Base-by-base conservation (phyloP, 805 yeast genomes). In the Kuraishia capsulata region DNA sequence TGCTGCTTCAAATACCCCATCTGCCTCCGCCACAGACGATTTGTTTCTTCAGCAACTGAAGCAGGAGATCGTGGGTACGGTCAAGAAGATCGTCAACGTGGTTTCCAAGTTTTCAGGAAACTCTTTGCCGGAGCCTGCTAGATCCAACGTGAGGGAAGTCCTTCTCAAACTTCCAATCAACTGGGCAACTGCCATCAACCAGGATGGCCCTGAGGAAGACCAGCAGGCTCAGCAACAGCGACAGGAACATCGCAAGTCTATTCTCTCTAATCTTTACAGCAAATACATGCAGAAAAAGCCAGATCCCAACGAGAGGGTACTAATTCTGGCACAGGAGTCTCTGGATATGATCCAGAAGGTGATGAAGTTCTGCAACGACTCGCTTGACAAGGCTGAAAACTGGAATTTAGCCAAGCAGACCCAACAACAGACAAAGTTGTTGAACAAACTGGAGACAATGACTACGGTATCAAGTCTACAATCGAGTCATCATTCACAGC, bases 251-350 rank as follows among this genome's bases (percentile, higher is more conserved):
- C 36, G 26, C 13, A 25, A 17, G 23, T 19, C 29, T 19, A 28
- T 59, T 20, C 29, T 58, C 6, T 41, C 50, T n/a, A 57, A 55
- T 39, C 37, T 59, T 13, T 45, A 45, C 50, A 13, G 40, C 39
- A n/a, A 38, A 37, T 11, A 24, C 37, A 10, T 34, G 31, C 9
- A 5, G 16, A 29, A 26, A 18, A 19, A 29, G 40, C 44, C 62
- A 25, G 64, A 67, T 44, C 62, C 74, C 8, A 83, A 86, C 53
- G 86, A 84, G 18, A 77, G 81, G 44, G 84, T 87, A 1, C 61
- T 92, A 20, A 71, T 83, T 4, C 66, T 90, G 43, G 97, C 97
- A 0, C 81, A 82, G 46, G 98, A 92, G 57, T 81, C 96, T 0
- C 62, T 90, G 35, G 92, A 83, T 32, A 84, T 89, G 87, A 81